Base-by-base conservation (phyloP, 2,329 filamentous ascomycete genomes). In the Stagonosporopsis vannaccii region DNA sequence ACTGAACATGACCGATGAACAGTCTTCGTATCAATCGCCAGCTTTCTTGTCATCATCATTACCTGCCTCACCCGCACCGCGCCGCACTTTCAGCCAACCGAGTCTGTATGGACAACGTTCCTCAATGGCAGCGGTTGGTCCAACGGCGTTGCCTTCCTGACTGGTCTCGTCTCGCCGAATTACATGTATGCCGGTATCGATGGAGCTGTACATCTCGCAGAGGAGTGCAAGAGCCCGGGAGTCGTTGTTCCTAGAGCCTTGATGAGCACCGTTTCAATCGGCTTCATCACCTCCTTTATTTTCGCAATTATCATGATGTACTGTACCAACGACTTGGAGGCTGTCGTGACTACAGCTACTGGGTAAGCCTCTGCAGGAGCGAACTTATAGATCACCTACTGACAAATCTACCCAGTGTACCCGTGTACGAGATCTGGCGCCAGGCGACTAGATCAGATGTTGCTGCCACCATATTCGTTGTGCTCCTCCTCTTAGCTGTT, bases 41-140 rank as follows among this genome's bases (percentile, higher is more conserved):
- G 80, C 6, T 80, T 83, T 52, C 75, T 82, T 50, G 78, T 74
- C 3, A 76, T 82, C 51, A 61, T 83, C n/a, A 77, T 82, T 13
- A 73, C 78, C 1, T 68, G 83, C 15, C 76, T 77, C 58, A 73
- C 69, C 78, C 62, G 76, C 72, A 6, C 75, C 75, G 3, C 72
- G 70, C 36, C 69, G 64, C 13, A 65, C 65, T 28, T 66, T 75
- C 4, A 56, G 22, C 39, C 60, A 2, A 30, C 60, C 3, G 60
- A 73, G 20, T 72, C 74, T 1, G 80, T 81, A 0, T 81, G 82
- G 56, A 74, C 75, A 3, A 62, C 74, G 0, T 83, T 83, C 58
- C 65, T 71, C n/a, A 81, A 83, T 51, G 51, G 65, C 11, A 80
- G 80, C 3, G 75, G 71, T 5, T 83, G 79, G 76, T 75, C 64